Conservation (phyloP, 139 green algal species). For the Volvox reticuliferus region DNA sequence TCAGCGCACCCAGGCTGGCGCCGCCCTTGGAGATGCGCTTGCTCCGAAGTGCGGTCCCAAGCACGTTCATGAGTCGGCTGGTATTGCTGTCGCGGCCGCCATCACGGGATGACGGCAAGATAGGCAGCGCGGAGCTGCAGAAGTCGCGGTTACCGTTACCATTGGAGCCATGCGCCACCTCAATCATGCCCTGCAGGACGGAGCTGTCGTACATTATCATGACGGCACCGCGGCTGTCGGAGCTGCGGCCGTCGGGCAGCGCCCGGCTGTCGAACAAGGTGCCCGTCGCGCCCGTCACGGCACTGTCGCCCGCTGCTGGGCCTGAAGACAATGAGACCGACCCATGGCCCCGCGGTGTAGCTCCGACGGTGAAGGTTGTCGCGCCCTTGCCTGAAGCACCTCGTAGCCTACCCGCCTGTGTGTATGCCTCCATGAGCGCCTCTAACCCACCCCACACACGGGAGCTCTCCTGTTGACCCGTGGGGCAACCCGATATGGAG, state of each 20-base stretch:
- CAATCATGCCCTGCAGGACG: conserved; percentile 17
- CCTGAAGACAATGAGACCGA: not conserved
- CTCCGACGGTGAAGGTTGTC: not conserved
- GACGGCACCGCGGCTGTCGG: not conserved
- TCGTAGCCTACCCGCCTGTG: not conserved
- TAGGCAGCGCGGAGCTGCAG: not conserved
- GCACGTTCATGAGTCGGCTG: conserved; percentile 3
- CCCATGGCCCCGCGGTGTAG: not conserved
- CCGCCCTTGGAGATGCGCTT: conserved; percentile 21
- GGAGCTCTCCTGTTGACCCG: not conserved
- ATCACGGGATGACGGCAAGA: not conserved
- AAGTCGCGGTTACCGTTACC: not conserved
- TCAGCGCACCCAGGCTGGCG: not conserved
- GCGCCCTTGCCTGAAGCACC: not conserved
- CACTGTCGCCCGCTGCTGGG: not conserved
- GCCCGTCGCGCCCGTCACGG: not conserved
- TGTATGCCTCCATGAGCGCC: conserved; percentile 13
- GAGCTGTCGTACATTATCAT: not conserved
- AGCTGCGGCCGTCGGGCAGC: not conserved
- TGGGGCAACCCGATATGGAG: not conserved
- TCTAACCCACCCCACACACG: conserved; percentile 27
- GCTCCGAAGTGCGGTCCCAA: not conserved
- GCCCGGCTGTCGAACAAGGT: not conserved
- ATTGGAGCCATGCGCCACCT: conserved; percentile 16
- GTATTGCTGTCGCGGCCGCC: conserved; percentile 35